Base-by-base conservation (phyloP, 2,329 filamentous ascomycete genomes). In the Pochonia chlamydosporia region DNA sequence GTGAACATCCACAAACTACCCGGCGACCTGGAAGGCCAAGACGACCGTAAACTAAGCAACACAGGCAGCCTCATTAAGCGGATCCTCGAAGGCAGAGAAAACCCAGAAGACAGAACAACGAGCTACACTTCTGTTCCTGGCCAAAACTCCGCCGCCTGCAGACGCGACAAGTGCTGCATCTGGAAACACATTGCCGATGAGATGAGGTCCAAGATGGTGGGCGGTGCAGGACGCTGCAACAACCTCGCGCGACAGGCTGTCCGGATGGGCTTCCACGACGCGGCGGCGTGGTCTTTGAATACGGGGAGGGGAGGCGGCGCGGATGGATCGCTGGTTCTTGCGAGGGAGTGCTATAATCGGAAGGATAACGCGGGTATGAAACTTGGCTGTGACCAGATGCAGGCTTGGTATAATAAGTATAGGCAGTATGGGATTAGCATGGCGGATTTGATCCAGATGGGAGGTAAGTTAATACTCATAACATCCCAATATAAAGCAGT, bases 361-460 rank as follows among this genome's bases (percentile, higher is more conserved):
- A 11, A 49, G 1, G 67, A 68, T n/a, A 74, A 80, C 58, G 64
- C 64, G 20, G 75, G 73, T 2, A 60, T 80, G 4, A 59, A 66
- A 44, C 62, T 60, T 6, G 71, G 73, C 26, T 68, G 71, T 43
- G 47, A 41, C 3, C 58, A 66, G 18, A 65, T 72, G 31, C 54
- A 62, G 13, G 49, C 43, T 10, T 68, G 73, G 54, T 66, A 66
- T 44, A 45, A 56, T 25, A 66, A 71, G 49, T 73, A 69, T 54
- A 63, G 66, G 36, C 49, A 52, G 26, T 65, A 60, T 43, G 54
- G 57, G 16, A 65, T 79, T 31, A 63, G 67, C 10, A 72, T 74
- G 53, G 76, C 75, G 18, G 77, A 81, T 54, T 62, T 80, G 14
- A 69, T 78, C 21, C 75, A 79, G 55, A 71, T 77, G 52, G 72